phyloP scores from a whole-genome alignment of 2,329 filamentous ascomycete genomes.

The Ceratocystis alfenasii region DNA sequence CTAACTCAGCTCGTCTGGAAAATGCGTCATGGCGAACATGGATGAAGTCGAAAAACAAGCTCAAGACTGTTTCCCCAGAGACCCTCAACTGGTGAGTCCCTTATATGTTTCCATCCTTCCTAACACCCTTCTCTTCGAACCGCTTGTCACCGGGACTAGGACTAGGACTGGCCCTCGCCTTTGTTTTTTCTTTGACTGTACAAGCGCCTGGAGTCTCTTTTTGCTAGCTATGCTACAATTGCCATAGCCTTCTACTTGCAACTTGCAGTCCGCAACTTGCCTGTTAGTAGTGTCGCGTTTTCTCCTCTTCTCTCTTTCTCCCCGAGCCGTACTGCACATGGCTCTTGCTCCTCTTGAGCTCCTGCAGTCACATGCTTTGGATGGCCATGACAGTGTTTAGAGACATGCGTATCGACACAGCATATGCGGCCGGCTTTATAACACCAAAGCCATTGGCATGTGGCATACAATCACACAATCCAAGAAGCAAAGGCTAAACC shows the following conservation, averaged over 20 bases:
- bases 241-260: neutral
- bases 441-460: neutral
- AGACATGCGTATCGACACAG: neutral
- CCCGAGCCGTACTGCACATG: neutral
- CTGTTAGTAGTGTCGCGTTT: neutral
- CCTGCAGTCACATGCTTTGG: neutral
- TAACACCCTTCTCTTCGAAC: neutral
- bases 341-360: neutral
- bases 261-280: conserved; percentile 4
- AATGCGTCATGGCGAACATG: conserved; percentile 97
- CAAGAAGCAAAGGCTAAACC: neutral
- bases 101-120: neutral
- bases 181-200: neutral
- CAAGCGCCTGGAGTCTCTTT: neutral
- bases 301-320: neutral
- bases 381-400: neutral
- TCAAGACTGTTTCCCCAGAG: conserved; percentile 82
- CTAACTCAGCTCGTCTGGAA: conserved; percentile 70
- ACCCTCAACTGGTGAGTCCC: conserved; percentile 74
- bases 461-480: neutral
- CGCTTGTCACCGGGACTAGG: neutral
- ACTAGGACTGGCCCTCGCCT: neutral
- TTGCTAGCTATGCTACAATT: neutral
- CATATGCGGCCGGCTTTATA: neutral
- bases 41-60: conserved; percentile 80